Base-by-base conservation (phyloP, 257 asterid species). In the Thymus quinquecostatus region DNA sequence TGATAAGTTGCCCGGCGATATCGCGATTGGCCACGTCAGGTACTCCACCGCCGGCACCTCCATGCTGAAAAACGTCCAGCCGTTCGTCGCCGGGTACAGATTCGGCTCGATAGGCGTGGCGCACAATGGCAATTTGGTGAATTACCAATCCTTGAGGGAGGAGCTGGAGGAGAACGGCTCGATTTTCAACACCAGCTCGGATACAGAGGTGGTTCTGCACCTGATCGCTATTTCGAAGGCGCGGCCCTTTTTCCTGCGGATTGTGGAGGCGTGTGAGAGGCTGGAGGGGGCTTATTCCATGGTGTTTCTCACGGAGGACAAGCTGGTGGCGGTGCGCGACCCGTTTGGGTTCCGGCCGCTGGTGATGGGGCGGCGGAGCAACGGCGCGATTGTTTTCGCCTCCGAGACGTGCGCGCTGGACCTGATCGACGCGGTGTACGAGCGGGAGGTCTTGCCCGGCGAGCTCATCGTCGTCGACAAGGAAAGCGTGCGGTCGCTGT, bases 81-180 rank as follows among this genome's bases (percentile, higher is more conserved):
- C 98, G 8, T 95, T 95, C 63, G 97, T 95, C 1, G 98, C 97
- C 3, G 94, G 95, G 8, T 95, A 89, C 69, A 64, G 90, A 73
- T 92, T 79, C 71, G 99, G 98, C 29, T 92, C 99, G 0, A 86
- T 92, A 30, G 99, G 97, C 5, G 99, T 95, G 13, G 99, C 99
- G 21, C 99, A 92, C 83, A 95, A 95, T 12, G 99, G 99, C 1
- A 95, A 95, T 78, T 66, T 95, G 80, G 99, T 95, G 11, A 92
- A 95, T 81, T 92, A 95, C 73, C 92, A 86, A 59, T 50, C 85
- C 3, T 77, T 95, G 10, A 78, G 99, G 1, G 91, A 88, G 1
- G 86, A 83, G 78, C 89, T 95, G 1, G 99, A 95, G 41, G 99
- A 95, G 3, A 81, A 73, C 51, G 97, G 98, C 5, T 95, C 98